Evolutionary conservation across 1,284 basidiomycete genomes (phyloP), one percentile per base, ranked within the genome.

Genomic region (Pyrrhoderma noxium): DNA sequence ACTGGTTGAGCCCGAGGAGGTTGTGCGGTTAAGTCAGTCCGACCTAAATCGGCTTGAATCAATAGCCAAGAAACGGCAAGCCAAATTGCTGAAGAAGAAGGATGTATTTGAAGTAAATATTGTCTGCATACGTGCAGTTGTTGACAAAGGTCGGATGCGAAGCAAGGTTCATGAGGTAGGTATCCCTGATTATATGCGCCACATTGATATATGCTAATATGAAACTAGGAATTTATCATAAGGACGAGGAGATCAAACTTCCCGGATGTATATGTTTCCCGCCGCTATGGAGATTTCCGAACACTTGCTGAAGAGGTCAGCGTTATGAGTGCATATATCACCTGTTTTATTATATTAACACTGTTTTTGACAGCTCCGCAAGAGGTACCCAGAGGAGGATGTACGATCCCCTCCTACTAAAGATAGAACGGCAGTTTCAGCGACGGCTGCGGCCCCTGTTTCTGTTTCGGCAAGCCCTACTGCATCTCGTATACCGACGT

Each of bases 231-330:
- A 73, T 99, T 99, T 65, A 82, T 99, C 60, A 84, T 99, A 35
- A 81, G 91, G 25, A 99, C 95, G 0, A 77, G 85, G 11, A 75
- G 91, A 31, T 76, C 81, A 2, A 76, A 80, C 9, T 76, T 77
- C 55, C 74, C 74, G 1, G 93, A 96, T 58, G 77, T 92, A 3
- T 93, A 82, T 64, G 95, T 98, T 2, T 90, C 92, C 1, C 78
- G 96, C 53, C 76, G 96, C 57, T 95, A 99, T 64, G 94, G 95
- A 11, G 95, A 99, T 64, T 98, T 99, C 67, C 85, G 75, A 60
- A 86, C 91, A 2, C 75, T 97, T 16, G 82, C 85, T 1, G 78
- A 85, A 49, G 90, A 94, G 72, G 91, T 89, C 57, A 40, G 78
- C 35, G 50, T 16, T 52, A 14, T 3, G n/a, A 37, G 53, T 23